phyloP scores from a whole-genome alignment of 805 yeast genomes.

The Ogataea polymorpha region DNA sequence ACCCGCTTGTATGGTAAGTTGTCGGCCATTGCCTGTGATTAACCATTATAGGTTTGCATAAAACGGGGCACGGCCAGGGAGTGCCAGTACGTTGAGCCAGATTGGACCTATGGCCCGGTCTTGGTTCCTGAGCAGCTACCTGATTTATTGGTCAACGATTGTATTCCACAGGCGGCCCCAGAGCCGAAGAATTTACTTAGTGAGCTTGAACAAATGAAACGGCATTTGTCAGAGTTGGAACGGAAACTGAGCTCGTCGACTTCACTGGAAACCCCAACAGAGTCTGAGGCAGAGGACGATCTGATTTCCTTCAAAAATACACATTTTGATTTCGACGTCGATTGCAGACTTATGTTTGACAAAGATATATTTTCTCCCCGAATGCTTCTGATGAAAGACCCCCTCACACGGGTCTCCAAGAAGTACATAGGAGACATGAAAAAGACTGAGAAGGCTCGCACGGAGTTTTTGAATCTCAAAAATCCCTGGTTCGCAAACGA shows the following conservation, averaged over 20 bases:
- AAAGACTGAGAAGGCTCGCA: conserved; percentile 3
- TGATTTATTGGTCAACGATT: not conserved
- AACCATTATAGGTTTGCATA: conserved; percentile 19
- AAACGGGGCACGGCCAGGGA: conserved; percentile 25
- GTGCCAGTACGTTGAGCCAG: conserved; percentile 24
- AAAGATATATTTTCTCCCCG: conserved; percentile 13
- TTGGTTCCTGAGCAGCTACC: not conserved
- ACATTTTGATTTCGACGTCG: not conserved
- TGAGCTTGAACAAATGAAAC: not conserved
- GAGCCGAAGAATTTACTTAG: not conserved
- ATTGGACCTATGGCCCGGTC: not conserved
- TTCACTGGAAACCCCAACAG: not conserved
- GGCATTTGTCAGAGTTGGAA: not conserved
- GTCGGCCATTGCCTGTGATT: not conserved
- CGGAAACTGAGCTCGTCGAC: not conserved
- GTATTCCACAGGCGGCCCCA: no score
- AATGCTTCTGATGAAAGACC: conserved; percentile 14
- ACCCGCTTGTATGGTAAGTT: conserved; percentile 35
- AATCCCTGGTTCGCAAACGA: conserved; percentile 1
- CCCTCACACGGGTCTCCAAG: conserved; percentile 6
- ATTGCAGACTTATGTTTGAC: not conserved
- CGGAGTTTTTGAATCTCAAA: conserved; percentile 12
- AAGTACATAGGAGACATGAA: conserved; percentile 2
- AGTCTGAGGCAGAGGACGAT: not conserved
- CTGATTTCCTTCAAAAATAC: conserved; percentile 4